A percentile compares a stretch with the other conserved stretches of the same genome.
phyloP scores from a whole-genome alignment of 78 protist species.

The Chrysochromulina tobinii region DNA sequence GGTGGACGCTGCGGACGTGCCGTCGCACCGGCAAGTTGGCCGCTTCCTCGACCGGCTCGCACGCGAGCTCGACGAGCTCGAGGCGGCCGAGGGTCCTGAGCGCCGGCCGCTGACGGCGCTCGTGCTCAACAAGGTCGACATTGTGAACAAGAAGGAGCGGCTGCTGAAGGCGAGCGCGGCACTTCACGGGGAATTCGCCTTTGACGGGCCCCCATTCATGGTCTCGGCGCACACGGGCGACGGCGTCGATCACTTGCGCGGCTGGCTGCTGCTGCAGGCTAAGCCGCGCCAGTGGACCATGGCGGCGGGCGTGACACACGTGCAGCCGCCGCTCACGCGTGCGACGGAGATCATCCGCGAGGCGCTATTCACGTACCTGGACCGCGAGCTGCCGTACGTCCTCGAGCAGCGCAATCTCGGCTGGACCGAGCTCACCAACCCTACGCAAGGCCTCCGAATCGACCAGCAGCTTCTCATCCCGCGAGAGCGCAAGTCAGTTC shows the following conservation, averaged over 20 bases:
- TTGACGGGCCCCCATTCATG: not conserved
- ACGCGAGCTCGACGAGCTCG: not conserved
- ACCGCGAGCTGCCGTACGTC: not conserved
- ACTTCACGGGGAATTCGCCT: not conserved
- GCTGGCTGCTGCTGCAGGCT: not conserved
- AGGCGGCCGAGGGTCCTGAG: not conserved
- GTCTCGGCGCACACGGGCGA: not conserved
- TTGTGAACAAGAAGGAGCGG: not conserved
- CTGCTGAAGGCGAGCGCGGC: not conserved
- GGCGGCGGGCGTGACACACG: not conserved
- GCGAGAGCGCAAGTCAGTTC: not conserved
- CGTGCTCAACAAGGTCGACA: not conserved
- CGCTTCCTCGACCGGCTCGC: not conserved
- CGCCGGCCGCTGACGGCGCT: not conserved
- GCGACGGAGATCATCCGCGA: not conserved
- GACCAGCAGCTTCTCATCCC: slow-evolving; percentile 1
- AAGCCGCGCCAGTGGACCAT: not conserved
- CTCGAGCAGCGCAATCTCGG: not conserved
- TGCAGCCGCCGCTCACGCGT: not conserved
- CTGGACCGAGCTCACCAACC: not conserved
- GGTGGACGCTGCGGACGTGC: not conserved
- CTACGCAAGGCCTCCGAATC: not conserved
- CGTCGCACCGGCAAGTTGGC: not conserved
- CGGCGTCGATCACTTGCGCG: not conserved
- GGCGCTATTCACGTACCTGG: not conserved